Base-by-base conservation (phyloP, 78 protist species). In the Guillardia theta region DNA sequence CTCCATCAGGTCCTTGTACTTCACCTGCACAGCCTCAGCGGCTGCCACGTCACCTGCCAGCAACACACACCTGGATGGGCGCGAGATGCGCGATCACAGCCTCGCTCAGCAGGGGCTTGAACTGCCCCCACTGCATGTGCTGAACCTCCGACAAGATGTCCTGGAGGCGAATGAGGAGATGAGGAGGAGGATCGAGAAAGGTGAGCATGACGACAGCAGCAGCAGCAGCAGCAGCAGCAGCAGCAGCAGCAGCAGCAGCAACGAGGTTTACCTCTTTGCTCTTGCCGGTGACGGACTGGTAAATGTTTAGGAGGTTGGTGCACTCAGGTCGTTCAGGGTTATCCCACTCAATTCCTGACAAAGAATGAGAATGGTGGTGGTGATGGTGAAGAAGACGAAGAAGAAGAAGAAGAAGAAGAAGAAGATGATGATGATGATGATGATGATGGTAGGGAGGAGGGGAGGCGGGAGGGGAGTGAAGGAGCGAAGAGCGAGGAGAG, bases 271-370 rank as follows among this genome's bases (percentile, higher is more conserved):
- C 36, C 78, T 19, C 78, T 33, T 15, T 9, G 78, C 78, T 64
- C 88, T 77, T 77, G 43, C 48, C 88, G 39, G 48, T 41, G 54
- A 87, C 62, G 88, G 44, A 21, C 39, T 44, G 8, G 95, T 90
- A 90, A 39, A 94, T 94, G 64, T 22, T 92, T 22, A 94, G 94
- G 48, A 94, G 90, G 78, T 94, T 94, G 58, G 88, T 90, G 47
- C 93, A 93, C 94, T 94, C 95, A 1, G 95, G 95, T 27, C 90
- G 45, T 22, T 78, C 90, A 6, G 90, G 90, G 33, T 43, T 37
- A 19, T 8, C 90, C 90, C 90, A 78, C 90, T 78, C 90, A 27
- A 78, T 78, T 22, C 87, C 70, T 58, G 70, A 24, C 2, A 24
- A 15, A 10, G 58, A 10, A 50, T 15, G 58, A 15, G 58, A 50